phyloP scores from a whole-genome alignment of 805 yeast species.

The Danielia reshetovae region DNA sequence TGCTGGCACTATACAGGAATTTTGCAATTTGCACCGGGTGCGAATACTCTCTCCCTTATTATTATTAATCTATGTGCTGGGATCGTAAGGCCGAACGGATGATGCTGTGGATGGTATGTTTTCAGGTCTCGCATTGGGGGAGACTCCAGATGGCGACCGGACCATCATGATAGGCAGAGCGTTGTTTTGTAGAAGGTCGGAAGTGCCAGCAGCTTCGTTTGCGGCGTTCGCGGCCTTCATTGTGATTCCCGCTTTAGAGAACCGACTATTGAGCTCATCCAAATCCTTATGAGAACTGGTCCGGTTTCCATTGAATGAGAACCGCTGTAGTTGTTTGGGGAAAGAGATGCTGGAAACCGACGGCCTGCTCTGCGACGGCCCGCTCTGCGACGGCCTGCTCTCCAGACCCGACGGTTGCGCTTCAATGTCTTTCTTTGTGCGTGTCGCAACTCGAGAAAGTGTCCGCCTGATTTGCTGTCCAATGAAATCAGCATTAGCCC shows the following conservation, averaged over 20 bases:
- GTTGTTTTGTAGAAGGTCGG: slow-evolving; percentile 1
- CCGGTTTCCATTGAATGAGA: not conserved
- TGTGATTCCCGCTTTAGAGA: slow-evolving; percentile 14
- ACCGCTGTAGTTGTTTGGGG: slow-evolving; percentile 3
- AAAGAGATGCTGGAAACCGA: slow-evolving; percentile 1
- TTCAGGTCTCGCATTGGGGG: not conserved
- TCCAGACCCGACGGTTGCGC: slow-evolving; percentile 6
- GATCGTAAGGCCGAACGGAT: not conserved
- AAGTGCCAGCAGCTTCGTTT: slow-evolving; percentile 16
- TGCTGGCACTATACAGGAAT: too few species aligned
- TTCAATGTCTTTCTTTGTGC: slow-evolving; percentile 7
- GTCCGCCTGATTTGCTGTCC: slow-evolving; percentile 12
- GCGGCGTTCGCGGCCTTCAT: slow-evolving; percentile 12
- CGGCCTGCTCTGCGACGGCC: not conserved
- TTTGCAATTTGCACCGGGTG: too few species aligned
- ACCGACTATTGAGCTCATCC: not conserved
- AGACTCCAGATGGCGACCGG: not conserved
- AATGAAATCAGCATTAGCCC: slow-evolving; percentile 11
- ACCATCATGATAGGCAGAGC: slow-evolving; percentile 1
- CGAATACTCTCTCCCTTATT: too few species aligned
- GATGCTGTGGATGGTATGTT: not conserved
- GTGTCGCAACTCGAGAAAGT: slow-evolving; percentile 8
- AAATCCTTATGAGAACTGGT: not conserved
- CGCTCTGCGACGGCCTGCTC: not conserved
- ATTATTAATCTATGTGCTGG: slow-evolving; percentile 1